Conservation (phyloP, 1,139 yeast species). For the Hanseniaspora gamundiae region DNA sequence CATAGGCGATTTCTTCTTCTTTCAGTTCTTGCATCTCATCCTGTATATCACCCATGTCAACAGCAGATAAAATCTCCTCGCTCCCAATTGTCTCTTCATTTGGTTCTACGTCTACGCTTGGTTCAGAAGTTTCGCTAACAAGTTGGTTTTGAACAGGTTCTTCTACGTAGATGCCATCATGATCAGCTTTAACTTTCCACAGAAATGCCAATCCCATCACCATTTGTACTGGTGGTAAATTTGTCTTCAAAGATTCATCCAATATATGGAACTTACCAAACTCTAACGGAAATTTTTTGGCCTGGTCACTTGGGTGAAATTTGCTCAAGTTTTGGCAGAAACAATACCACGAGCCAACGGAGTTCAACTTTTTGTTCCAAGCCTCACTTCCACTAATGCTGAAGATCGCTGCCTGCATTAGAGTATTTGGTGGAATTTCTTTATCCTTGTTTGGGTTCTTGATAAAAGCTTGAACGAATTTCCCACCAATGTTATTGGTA, state of each 20-base stretch:
- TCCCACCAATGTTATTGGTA: constrained; percentile 60
- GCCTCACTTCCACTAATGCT: constrained; percentile 75
- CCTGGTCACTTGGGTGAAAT: constrained; percentile 45
- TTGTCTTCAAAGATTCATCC: constrained; percentile 41
- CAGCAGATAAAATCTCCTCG: too few species aligned
- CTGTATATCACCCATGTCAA: constrained; percentile 4
- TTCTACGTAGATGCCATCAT: constrained; percentile 12
- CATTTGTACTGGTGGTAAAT: constrained; percentile 69
- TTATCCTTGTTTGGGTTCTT: constrained; percentile 49
- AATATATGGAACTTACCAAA: constrained; percentile 51
- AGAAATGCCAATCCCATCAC: constrained; percentile 84
- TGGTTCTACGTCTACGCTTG: too few species aligned
- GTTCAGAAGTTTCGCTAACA: constrained; percentile 2
- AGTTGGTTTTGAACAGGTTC: constrained; percentile 16
- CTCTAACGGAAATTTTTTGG: constrained; percentile 39
- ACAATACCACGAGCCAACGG: constrained; percentile 74
- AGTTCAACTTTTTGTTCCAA: constrained; percentile 75
- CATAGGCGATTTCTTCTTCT: constrained; percentile 7
- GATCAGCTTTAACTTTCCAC: constrained; percentile 40
- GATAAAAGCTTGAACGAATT: constrained; percentile 50
- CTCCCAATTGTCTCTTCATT: background rate
- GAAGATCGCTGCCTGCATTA: constrained; percentile 82
- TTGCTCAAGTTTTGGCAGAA: constrained; percentile 55
- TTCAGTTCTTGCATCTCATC: constrained; percentile 3
- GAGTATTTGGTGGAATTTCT: constrained; percentile 61